These are phyloP conservation scores for Cryptosporidium baileyi DNA, from an alignment of 169 alveolate genomes.

Conservation along the genomic window DNA sequence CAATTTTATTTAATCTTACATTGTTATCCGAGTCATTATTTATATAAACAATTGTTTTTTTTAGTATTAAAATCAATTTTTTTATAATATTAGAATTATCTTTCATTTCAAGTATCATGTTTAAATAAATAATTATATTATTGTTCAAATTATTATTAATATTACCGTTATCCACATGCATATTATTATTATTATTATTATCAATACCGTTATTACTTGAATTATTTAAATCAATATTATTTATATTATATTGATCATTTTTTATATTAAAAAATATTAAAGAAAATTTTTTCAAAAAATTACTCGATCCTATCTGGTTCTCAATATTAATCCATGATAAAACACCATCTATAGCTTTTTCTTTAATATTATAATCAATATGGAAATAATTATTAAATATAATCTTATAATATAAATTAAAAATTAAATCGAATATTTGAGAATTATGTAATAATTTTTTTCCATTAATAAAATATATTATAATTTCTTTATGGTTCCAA, in stretches of 20 bases:
- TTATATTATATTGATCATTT: background rate
- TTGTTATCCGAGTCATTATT: too few relatives aligned
- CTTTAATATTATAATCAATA: background rate
- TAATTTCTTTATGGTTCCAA: background rate
- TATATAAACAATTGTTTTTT: too few relatives aligned
- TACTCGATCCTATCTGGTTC: background rate
- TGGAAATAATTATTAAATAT: background rate
- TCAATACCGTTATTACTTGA: too few relatives aligned
- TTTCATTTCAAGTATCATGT: too few relatives aligned
- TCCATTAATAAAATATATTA: background rate
- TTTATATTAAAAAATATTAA: slow-evolving; percentile 2
- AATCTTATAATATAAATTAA: background rate
- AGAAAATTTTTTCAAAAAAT: background rate
- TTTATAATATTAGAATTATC: too few relatives aligned
- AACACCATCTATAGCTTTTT: background rate
- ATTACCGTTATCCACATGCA: too few relatives aligned
- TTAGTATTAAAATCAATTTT: too few relatives aligned
- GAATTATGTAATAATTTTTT: background rate
- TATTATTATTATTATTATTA: too few relatives aligned
- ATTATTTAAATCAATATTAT: background rate
- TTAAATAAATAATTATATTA: too few relatives aligned
- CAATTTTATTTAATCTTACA: too few relatives aligned
- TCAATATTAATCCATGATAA: slow-evolving; percentile 5
- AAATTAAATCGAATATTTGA: background rate
- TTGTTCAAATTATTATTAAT: too few relatives aligned